phyloP scores from a whole-genome alignment of 148 eudicot genomes.

The Vaccinium myrtillus region DNA sequence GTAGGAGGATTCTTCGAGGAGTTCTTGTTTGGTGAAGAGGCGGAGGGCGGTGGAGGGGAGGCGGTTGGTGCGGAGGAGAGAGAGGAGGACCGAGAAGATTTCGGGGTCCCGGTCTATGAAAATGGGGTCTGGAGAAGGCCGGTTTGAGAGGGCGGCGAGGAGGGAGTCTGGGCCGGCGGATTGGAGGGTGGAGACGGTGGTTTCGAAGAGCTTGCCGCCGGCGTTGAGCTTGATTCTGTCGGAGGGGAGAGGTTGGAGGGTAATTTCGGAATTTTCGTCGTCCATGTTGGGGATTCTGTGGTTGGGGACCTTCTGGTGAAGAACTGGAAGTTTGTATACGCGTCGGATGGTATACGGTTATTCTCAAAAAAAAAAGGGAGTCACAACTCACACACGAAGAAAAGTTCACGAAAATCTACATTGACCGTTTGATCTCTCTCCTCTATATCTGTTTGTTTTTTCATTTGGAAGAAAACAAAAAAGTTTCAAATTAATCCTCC shows the following conservation, averaged over 20 bases:
- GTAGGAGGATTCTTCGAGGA: slow-evolving; percentile 49
- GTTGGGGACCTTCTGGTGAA: background rate
- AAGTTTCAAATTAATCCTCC: too few species aligned
- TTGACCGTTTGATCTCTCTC: too few species aligned
- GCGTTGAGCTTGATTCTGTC: slow-evolving; percentile 61
- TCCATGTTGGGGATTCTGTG: slow-evolving; percentile 16
- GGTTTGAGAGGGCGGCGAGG: slow-evolving; percentile 44
- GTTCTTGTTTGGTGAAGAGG: slow-evolving; percentile 34
- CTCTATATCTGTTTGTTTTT: too few species aligned
- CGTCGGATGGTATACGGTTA: too few species aligned
- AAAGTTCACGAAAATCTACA: too few species aligned
- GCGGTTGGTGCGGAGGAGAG: slow-evolving; percentile 20
- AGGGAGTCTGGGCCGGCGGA: slow-evolving; percentile 64
- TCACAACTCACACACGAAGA: too few species aligned
- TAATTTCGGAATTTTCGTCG: slow-evolving; percentile 6
- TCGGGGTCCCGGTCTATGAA: slow-evolving; percentile 85
- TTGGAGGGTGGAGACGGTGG: slow-evolving; percentile 48
- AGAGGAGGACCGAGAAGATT: slow-evolving; percentile 53
- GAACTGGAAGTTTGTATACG: background rate
- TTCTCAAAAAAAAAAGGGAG: too few species aligned
- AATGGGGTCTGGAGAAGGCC: slow-evolving; percentile 3
- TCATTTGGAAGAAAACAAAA: too few species aligned
- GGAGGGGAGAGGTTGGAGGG: slow-evolving; percentile 5
- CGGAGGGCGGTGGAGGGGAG: slow-evolving; percentile 18
- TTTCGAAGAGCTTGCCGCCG: slow-evolving; percentile 67